Evolutionary conservation across 2,329 filamentous ascomycete genomes (phyloP), one percentile per base, ranked within the genome.

Genomic region (Bipolaris victoriae): DNA sequence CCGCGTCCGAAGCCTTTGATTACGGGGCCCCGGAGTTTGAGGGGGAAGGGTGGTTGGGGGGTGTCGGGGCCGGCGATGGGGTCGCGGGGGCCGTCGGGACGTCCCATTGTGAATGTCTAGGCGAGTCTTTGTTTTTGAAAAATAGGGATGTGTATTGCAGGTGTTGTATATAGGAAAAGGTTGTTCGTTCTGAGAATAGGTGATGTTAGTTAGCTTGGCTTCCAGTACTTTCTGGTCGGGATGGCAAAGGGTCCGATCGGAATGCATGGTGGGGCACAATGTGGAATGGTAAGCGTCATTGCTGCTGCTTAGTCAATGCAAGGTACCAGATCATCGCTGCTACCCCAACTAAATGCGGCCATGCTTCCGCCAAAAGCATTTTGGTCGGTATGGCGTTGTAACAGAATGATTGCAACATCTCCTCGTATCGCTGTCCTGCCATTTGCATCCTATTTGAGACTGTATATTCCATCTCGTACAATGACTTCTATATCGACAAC

Each of bases 1-100:
- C 95, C 95, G 58, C 95, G 86, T 40, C 95, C 94, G 76, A 98
- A 98, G 33, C 95, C 95, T 69, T 91, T 90, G 70, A 97, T 92
- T 22, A 99, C 92, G 53, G 89, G 86, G 22, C 95, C 95, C 60
- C 90, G 88, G 79, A 98, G 88, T 66, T 84, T 86, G 67, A 97
- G 83, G 0, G 95, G 95, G 76, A 88, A 98, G 0, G 95, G 95
- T 5, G 86, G 49, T 68, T 87, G 82, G 11, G 94, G 94, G 37
- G 81, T 77, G 41, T 90, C 86, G 7, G 88, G 82, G 54, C 94
- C 94, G 57, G 91, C 86, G 65, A 95, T 85, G 61, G 81, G 67
- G 36, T 68, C 63, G 61, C 65, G 67, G 13, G 62, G 56, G 20
- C 65, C 64, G 47, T 62, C 55, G 33, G 67, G 65, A 50, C 65